These are phyloP conservation scores for Eutypa lata DNA, from an alignment of 2,329 filamentous ascomycete genomes.

Conservation along the genomic window DNA sequence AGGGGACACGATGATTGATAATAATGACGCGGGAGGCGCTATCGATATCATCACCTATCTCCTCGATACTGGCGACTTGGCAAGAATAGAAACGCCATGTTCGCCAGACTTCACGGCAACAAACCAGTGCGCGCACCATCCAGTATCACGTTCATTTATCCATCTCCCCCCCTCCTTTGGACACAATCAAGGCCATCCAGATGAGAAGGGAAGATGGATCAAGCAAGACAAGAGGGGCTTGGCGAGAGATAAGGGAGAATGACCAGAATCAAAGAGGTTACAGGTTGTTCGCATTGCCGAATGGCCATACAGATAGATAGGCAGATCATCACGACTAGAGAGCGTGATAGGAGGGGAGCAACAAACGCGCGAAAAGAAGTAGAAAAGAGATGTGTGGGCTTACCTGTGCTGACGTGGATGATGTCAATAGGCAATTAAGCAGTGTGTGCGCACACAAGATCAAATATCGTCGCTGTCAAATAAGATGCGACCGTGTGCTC, in stretches of 20 bases:
- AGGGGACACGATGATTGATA: background rate
- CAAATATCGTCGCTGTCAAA: background rate
- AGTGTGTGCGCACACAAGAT: background rate
- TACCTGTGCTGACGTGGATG: background rate
- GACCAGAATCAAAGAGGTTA: background rate
- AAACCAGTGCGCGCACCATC: background rate
- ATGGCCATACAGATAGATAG: background rate
- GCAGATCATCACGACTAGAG: too few species aligned
- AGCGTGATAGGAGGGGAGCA: too few species aligned
- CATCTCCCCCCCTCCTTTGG: background rate
- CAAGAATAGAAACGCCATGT: background rate
- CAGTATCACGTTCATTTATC: background rate
- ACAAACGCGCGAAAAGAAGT: too few species aligned
- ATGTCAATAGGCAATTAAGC: background rate
- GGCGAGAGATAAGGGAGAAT: background rate
- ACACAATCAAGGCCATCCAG: background rate
- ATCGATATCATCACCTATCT: background rate
- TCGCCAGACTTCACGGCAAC: background rate
- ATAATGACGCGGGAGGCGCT: background rate
- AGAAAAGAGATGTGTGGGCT: background rate
- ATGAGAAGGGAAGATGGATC: background rate
- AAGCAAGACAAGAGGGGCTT: background rate
- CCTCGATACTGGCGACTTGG: background rate
- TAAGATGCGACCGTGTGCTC: background rate
- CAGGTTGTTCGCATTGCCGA: background rate